Percentiles rank a stretch among this genome's conserved stretches.
phyloP scores from a whole-genome alignment of 2,329 filamentous ascomycete species.

The Zymoseptoria pseudotritici region DNA sequence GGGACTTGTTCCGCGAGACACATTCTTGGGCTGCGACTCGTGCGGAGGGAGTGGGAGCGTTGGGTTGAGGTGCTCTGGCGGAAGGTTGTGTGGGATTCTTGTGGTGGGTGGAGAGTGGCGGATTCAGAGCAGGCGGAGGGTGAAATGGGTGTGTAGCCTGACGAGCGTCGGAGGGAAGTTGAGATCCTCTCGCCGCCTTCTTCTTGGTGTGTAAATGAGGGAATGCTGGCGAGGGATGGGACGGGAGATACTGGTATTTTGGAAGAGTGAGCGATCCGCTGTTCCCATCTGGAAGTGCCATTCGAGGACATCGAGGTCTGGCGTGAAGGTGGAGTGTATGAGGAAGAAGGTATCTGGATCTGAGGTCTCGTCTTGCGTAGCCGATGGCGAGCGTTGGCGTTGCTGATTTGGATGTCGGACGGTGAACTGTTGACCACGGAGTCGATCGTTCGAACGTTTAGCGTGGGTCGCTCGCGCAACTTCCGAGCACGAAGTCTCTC shows the following conservation, averaged over 20 bases:
- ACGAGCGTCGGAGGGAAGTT: neutral
- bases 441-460: conserved; percentile 19
- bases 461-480: conserved; percentile 24
- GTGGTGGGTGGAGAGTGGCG: conserved; percentile 5
- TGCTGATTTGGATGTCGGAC: neutral
- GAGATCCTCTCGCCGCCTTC: conserved; percentile 1
- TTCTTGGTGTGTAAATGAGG: conserved; percentile 5
- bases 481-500: conserved; percentile 29
- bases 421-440: conserved; percentile 17
- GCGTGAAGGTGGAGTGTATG: neutral
- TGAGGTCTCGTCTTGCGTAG: conserved; percentile 26
- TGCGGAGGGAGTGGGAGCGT: neutral
- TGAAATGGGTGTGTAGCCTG: conserved; percentile 22
- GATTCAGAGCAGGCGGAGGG: conserved; percentile 16
- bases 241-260: conserved; percentile 22
- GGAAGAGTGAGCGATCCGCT: neutral
- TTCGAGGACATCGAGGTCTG: neutral
- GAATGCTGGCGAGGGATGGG: conserved; percentile 16
- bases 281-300: neutral
- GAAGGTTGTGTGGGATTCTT: neutral
- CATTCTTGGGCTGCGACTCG: conserved; percentile 28
- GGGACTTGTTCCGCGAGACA: conserved; percentile 30
- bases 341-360: conserved; percentile 20
- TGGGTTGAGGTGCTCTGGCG: neutral
- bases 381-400: conserved; percentile 15